phyloP scores from a whole-genome alignment of 441 rosid genomes.

The Viola pubescens region DNA sequence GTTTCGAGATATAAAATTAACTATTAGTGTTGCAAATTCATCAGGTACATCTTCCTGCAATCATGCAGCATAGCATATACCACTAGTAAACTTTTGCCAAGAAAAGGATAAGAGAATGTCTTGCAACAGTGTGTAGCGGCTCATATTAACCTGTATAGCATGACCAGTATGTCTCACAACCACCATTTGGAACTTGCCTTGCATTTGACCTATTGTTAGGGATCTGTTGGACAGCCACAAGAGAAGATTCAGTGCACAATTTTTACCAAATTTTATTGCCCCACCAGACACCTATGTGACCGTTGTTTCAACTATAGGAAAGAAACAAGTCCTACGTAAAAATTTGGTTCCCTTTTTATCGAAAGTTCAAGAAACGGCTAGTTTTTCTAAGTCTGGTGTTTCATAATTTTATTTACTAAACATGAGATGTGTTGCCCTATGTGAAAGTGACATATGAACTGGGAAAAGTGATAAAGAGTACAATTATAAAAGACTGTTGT shows the following conservation, averaged over 20 bases:
- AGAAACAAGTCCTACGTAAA: too few species aligned
- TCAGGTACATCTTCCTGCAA: slow-evolving; percentile 90
- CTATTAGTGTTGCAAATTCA: slow-evolving; percentile 59
- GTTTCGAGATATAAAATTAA: slow-evolving; percentile 70
- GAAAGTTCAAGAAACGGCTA: too few species aligned
- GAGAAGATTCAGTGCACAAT: not conserved
- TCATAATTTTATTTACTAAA: too few species aligned
- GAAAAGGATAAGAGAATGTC: not conserved
- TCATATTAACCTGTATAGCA: slow-evolving; percentile 72
- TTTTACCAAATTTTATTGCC: not conserved
- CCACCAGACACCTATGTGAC: not conserved
- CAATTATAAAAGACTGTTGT: too few species aligned
- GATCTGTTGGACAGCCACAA: slow-evolving; percentile 37
- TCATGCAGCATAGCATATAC: not conserved
- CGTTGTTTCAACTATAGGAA: too few species aligned
- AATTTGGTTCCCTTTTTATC: too few species aligned
- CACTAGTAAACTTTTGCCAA: not conserved
- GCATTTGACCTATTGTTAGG: slow-evolving; percentile 97
- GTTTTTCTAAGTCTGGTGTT: too few species aligned
- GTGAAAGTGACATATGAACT: too few species aligned
- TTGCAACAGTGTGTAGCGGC: not conserved
- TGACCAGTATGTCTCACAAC: slow-evolving; percentile 94
- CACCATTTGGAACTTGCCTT: slow-evolving; percentile 98
- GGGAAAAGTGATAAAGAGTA: too few species aligned
- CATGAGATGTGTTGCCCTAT: too few species aligned